A percentile compares a stretch with the other conserved stretches of the same genome.
Conservation (phyloP, 176 grass and related monocot species). For the Puccinellia tenuiflora region DNA sequence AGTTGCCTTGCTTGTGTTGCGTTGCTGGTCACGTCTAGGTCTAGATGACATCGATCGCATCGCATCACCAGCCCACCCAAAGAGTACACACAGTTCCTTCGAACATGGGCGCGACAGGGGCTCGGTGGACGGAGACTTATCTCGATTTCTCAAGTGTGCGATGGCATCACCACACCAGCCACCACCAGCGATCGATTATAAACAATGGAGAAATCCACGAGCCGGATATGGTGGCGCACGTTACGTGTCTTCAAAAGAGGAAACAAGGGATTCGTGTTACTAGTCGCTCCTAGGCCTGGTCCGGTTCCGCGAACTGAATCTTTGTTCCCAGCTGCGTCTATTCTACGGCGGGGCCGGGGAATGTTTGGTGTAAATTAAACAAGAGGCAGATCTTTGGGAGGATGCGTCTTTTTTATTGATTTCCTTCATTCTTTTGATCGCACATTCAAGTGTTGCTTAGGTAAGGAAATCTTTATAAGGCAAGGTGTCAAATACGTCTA, state of each 20-base stretch:
- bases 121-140: background rate
- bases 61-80: background rate
- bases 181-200: slow-evolving; percentile 14
- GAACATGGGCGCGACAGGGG: background rate
- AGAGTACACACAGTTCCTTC: slow-evolving; percentile 1
- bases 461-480: background rate
- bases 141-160: background rate
- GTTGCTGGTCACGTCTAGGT: slow-evolving; percentile 22
- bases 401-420: background rate
- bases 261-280: background rate
- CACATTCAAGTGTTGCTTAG: background rate
- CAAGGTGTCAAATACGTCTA: background rate
- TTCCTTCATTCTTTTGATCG: background rate
- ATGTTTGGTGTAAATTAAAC: background rate
- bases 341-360: background rate
- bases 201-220: slow-evolving; percentile 22
- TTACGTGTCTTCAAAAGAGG: too few species aligned
- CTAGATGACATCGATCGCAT: background rate
- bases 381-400: background rate
- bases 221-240: background rate
- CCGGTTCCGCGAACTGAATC: background rate
- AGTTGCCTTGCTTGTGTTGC: background rate
- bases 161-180: slow-evolving; percentile 24
- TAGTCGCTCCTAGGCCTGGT: background rate
- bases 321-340: background rate